Base-by-base conservation (phyloP, 768 basidiomycete species). In the Tylopilus sp. region DNA sequence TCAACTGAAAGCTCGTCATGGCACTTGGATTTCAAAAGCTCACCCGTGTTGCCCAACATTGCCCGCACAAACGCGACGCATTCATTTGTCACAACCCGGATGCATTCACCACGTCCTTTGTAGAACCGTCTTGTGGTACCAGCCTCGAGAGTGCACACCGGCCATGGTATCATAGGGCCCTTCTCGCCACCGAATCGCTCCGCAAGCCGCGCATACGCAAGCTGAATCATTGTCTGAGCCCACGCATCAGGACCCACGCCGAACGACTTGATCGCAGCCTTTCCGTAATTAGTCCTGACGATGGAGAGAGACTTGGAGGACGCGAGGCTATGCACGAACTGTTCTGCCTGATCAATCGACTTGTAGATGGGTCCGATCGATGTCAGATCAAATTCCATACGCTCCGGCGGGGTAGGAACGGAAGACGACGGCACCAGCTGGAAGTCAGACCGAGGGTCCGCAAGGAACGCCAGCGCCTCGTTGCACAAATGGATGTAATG, bases 41-140 rank as follows among this genome's bases (percentile, higher is more conserved):
- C 62, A 35, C 74, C 71, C 12, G 48, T 58, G 3, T 66, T 58
- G 51, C 83, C 78, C 57, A 86, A 79, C 89, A 93, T 93, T 50
- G 81, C 82, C 45, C 60, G 66, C n/a, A 82, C 84, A 79, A 87
- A 98, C 15, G 77, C 79, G 60, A 90, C 88, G 31, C 82, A 80
- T 69, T 95, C 87, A 42, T 72, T 73, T 11, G 81, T 85, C 13
- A 92, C 85, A 44, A 91, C 85, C 6, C 94, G 78, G 52, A 98
- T 91, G 18, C 91, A 85, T 72, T 98, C 95, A 21, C 94, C 97
- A 42, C 95, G 79, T 12, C 95, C 95, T 63, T 93, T 88, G 70
- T 79, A 78, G 69, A 88, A 97, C 66, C 79, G 82, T 28, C 95
- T 79, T n/a, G 92, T 94, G 53, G 89, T 85, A 26, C 92, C 92